Conservation (phyloP, 179 eudicot genomes). For the Vitellaria paradoxa region DNA sequence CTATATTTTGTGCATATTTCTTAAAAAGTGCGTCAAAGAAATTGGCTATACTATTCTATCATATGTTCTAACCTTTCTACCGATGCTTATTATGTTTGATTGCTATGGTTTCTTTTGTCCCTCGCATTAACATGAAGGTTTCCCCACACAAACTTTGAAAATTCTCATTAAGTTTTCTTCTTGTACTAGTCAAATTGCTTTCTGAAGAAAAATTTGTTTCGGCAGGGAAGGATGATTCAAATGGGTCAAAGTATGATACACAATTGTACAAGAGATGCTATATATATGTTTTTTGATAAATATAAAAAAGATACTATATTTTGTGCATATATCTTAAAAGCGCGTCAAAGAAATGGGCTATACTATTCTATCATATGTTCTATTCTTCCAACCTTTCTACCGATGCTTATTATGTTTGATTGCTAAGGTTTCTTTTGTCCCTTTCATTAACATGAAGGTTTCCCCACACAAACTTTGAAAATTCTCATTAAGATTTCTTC, state of each 20-base stretch:
- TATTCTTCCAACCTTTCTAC: too few relatives aligned
- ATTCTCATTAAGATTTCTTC: not conserved
- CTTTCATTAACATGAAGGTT: not conserved
- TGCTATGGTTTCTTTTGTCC: not conserved
- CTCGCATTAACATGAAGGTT: not conserved
- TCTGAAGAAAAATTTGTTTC: constrained; percentile 15
- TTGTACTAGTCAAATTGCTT: not conserved
- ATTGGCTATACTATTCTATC: too few relatives aligned
- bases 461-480: not conserved
- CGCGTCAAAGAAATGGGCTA: too few relatives aligned
- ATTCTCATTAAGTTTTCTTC: not conserved
- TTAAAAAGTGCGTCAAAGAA: too few relatives aligned
- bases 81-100: not conserved
- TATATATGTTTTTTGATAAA: too few relatives aligned
- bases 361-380: too few relatives aligned
- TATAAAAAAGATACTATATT: too few relatives aligned
- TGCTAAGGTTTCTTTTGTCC: not conserved
- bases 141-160: not conserved
- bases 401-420: not conserved
- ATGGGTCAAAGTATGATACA: too few relatives aligned
- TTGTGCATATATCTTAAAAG: too few relatives aligned
- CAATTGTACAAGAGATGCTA: too few relatives aligned
- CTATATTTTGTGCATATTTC: too few relatives aligned
- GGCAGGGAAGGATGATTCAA: constrained; percentile 98
- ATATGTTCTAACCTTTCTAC: too few relatives aligned